Base-by-base conservation (phyloP, 768 basidiomycete species). In the Chalciporus piperatus region DNA sequence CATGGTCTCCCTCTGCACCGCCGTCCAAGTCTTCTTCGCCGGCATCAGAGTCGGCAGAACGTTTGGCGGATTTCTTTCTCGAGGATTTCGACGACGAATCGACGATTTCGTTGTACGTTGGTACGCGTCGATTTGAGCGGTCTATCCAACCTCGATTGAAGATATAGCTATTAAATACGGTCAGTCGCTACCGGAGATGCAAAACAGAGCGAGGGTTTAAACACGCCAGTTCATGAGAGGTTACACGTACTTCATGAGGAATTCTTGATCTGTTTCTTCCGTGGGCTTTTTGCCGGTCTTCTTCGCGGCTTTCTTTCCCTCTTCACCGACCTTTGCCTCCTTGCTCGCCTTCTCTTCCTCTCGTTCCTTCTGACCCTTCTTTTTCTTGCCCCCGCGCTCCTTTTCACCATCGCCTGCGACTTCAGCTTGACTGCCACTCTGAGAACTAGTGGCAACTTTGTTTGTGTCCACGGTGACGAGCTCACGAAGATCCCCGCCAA, bases 131-230 rank as follows among this genome's bases (percentile, higher is more conserved):
- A 19, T 79, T 72, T 2, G 85, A 76, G 44, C 79, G 82, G 69
- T 98, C 97, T 43, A 99, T 84, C 97, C 97, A 99, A 1, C 96
- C 97, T 25, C 97, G 91, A 67, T 96, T 95, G 19, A 98, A 76
- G 57, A 99, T 97, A 68, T 97, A 99, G 69, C 95, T 98, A 61
- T 5, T 8, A 1, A 35, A 47, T 47, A 30, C 3, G 30, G 45
- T 56, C 44, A 57, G 20, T 44, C 23, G 8, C n/a, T 14, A 16
- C 27, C 38, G 5, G 14, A 35, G 6, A 30, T 41, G 38, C 8
- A 48, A 16, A 6, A 30, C 28, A 38, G 16, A 14, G 33, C 33
- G 32, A 17, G n/a, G 16, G 6, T 32, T 2, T 9, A 14, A 19
- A 32, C 4, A 6, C 7, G 50, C 25, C 6, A 14, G 23, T 22